Evolutionary conservation across 2,329 filamentous ascomycete species (phyloP).

Genomic region (Trichophyton simii): DNA sequence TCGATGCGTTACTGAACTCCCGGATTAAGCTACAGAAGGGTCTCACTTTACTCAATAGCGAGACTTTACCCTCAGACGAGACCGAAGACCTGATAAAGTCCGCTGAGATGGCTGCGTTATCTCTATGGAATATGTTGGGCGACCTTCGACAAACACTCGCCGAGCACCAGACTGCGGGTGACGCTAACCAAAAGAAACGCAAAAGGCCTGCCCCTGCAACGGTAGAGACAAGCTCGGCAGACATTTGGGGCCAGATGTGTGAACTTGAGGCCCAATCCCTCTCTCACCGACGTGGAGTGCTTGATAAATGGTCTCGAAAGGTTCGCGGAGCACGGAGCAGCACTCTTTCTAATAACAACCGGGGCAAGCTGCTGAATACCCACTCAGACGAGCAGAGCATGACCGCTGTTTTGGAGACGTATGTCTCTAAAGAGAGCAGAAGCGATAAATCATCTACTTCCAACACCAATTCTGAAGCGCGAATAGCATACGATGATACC

Average conservation of each 20-base stretch:
- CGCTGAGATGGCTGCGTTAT: conserved; percentile 73
- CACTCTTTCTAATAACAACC: conserved; percentile 37
- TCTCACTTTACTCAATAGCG: conserved; percentile 49
- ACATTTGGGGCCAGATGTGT: conserved; percentile 62
- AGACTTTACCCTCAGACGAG: conserved; percentile 19
- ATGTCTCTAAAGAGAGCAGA: conserved; percentile 31
- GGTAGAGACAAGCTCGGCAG: conserved; percentile 42
- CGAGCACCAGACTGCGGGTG: conserved; percentile 24
- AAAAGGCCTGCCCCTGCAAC: conserved; percentile 41
- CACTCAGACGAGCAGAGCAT: conserved; percentile 41
- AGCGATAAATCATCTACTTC: conserved; percentile 12
- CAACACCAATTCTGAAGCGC: conserved; percentile 30
- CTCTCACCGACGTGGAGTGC: conserved; percentile 53
- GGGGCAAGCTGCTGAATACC: conserved; percentile 49
- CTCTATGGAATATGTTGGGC: conserved; percentile 62
- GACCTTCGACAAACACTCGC: conserved; percentile 31
- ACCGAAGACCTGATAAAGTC: conserved; percentile 49
- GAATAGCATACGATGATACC: conserved; percentile 82
- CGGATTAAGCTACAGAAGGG: conserved; percentile 91
- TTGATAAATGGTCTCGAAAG: conserved; percentile 87
- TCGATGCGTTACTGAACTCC: conserved; percentile 77
- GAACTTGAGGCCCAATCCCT: conserved; percentile 49
- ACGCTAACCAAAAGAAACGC: conserved; percentile 27
- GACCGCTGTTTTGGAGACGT: conserved; percentile 33
- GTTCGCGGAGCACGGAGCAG: conserved; percentile 42